A percentile compares a stretch with the other conserved stretches of the same genome.
These are phyloP conservation scores for Nakataea oryzae DNA, from an alignment of 2,329 filamentous ascomycete species.

Conservation along the genomic window DNA sequence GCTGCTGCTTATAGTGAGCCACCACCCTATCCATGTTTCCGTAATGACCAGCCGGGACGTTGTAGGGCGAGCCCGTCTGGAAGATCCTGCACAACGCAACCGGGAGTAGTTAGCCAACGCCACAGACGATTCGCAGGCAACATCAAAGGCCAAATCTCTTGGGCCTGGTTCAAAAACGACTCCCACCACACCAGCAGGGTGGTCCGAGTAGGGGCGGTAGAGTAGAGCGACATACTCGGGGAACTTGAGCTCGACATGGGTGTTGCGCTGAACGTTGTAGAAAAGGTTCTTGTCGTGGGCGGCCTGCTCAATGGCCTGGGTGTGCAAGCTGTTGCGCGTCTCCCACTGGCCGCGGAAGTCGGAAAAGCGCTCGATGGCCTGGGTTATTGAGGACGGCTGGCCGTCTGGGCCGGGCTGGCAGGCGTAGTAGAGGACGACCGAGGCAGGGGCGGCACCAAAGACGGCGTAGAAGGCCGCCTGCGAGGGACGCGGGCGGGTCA, in stretches of 20 bases:
- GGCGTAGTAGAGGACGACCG: conserved; percentile 36
- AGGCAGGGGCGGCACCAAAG: conserved; percentile 31
- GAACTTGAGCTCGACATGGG: conserved; percentile 40
- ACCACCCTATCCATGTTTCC: conserved; percentile 44
- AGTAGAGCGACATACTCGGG: conserved; percentile 41
- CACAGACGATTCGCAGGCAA: background rate
- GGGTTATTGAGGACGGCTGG: conserved; percentile 33
- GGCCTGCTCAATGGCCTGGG: conserved; percentile 42
- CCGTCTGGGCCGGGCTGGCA: conserved; percentile 37
- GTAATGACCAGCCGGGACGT: conserved; percentile 44
- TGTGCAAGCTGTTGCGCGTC: conserved; percentile 41
- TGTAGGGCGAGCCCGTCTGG: conserved; percentile 37
- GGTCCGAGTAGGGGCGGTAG: background rate
- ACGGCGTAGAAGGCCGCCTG: conserved; percentile 39
- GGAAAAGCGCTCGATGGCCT: conserved; percentile 34
- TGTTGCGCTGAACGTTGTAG: conserved; percentile 31
- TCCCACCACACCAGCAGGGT: background rate
- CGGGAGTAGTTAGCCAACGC: conserved; percentile 14
- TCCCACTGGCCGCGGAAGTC: conserved; percentile 39
- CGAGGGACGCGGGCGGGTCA: background rate
- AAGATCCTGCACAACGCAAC: conserved; percentile 29
- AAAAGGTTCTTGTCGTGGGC: conserved; percentile 47
- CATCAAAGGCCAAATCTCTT: background rate
- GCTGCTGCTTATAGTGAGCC: conserved; percentile 45
- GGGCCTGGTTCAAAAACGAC: background rate